Evolutionary conservation across 1,284 basidiomycete genomes (phyloP), one percentile per base, ranked within the genome.

Genomic region (Megacollybia platyphylla): DNA sequence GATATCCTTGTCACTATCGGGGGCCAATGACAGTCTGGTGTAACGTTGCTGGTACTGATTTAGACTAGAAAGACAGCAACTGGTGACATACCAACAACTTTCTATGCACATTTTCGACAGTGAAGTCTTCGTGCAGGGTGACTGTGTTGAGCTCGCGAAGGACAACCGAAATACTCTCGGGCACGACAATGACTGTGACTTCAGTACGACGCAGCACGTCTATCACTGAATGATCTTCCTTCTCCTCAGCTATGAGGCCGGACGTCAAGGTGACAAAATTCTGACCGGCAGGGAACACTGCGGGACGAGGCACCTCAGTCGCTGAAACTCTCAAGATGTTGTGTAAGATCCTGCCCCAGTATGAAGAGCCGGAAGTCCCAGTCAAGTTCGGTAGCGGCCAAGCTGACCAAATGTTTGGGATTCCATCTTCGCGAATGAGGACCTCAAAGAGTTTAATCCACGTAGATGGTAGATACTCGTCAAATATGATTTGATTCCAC

Each of bases 401-500:
- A 1, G 56, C 55, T 5, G 44, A 44, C 45, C 61, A 65, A 13
- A 64, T 50, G 18, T 61, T 48, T 1, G 30, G 39, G 4, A 55
- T 42, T 0, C 44, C 39, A 8, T 54, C 49, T 2, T 46, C 48
- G 5, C 47, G 38, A 15, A 56, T 24, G 13, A 58, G 45, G n/a
- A 51, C 44, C 9, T 18, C 50, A 9, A 52, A 52, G 41, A 50
- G 57, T 15, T 26, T 48, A 40, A 48, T 56, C 59, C 50, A 67
- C 2, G 60, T 56, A 13, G 50, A 47, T 1, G 66, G 65, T 13
- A 66, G 57, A 37, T 59, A 62, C 2, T 48, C 48, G 15, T 63
- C 52, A 40, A 68, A 68, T 0, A 68, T 44, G 9, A 63, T 48
- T 7, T 51, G 50, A 44, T 69, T 69, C 67, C 67, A 69, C 48